A percentile compares a stretch with the other conserved stretches of the same genome.
phyloP scores from a whole-genome alignment of 495 filamentous ascomycete species.

The Margaritispora aquatica region DNA sequence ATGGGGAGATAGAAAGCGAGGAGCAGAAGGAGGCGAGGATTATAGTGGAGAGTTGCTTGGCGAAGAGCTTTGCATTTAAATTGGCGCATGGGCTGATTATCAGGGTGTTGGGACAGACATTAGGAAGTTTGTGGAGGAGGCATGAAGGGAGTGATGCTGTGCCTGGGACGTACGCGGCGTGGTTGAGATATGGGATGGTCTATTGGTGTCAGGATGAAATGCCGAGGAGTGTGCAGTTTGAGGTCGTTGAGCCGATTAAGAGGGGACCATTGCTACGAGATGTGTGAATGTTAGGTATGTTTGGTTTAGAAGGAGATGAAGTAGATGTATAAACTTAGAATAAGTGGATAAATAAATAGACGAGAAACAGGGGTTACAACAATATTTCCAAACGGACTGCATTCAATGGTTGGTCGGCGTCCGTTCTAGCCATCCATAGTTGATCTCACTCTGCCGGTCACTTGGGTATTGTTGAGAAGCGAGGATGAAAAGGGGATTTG shows the following conservation, averaged over 20 bases:
- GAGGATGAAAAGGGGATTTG: too few relatives aligned
- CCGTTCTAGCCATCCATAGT: too few relatives aligned
- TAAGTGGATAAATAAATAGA: not conserved
- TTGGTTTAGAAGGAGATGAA: not conserved
- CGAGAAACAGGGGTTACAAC: too few relatives aligned
- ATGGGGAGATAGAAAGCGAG: slow-evolving; percentile 36
- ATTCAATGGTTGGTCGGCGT: too few relatives aligned
- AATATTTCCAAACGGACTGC: too few relatives aligned
- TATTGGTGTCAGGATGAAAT: slow-evolving; percentile 33
- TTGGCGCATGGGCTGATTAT: slow-evolving; percentile 47
- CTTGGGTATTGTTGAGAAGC: too few relatives aligned
- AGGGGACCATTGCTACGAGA: slow-evolving; percentile 29
- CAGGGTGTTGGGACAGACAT: slow-evolving; percentile 34
- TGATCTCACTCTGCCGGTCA: too few relatives aligned
- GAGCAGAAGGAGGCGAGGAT: slow-evolving; percentile 43
- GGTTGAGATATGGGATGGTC: slow-evolving; percentile 37
- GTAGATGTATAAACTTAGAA: not conserved
- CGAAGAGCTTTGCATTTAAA: slow-evolving; percentile 44
- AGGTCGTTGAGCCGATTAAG: slow-evolving; percentile 33
- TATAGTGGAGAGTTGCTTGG: slow-evolving; percentile 43
- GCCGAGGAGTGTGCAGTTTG: slow-evolving; percentile 28
- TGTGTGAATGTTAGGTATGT: slow-evolving; percentile 1
- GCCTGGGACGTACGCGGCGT: slow-evolving; percentile 39
- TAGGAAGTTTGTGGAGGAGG: slow-evolving; percentile 42
- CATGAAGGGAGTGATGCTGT: slow-evolving; percentile 37